Evolutionary conservation across 768 basidiomycete genomes (phyloP).

Genomic region (Cystobasidium ongulense): DNA sequence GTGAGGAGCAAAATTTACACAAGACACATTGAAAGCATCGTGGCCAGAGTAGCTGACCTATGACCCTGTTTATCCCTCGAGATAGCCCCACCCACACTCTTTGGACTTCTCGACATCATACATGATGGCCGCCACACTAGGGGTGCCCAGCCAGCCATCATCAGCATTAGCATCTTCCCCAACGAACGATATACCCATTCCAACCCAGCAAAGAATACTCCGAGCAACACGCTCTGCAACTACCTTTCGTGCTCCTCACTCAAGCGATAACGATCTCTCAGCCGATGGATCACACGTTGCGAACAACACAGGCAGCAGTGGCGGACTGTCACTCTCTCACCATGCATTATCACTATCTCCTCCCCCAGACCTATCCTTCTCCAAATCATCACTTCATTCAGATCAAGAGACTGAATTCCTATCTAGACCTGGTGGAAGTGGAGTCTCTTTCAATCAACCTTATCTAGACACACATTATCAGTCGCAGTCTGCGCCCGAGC

Average conservation of each 20-base stretch:
- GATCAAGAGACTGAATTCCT: conserved; percentile 22
- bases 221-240: not conserved
- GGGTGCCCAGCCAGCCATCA: not conserved
- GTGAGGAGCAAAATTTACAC: no score
- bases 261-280: not conserved
- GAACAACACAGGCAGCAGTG: not conserved
- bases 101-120: not conserved
- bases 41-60: no score
- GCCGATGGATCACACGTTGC: not conserved
- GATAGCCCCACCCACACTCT: not conserved
- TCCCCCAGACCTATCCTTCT: conserved; percentile 26
- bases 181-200: not conserved
- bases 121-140: not conserved
- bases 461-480: not conserved
- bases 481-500: not conserved
- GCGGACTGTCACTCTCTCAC: not conserved
- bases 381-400: conserved; percentile 24
- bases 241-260: not conserved
- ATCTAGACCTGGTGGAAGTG: not conserved
- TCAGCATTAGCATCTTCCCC: not conserved
- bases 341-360: not conserved
- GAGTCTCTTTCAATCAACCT: not conserved
- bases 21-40: no score
- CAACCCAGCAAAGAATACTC: not conserved
- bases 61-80: no score